Evolutionary conservation across 2,329 filamentous ascomycete species (phyloP).

Genomic region (Monascus ruber): DNA sequence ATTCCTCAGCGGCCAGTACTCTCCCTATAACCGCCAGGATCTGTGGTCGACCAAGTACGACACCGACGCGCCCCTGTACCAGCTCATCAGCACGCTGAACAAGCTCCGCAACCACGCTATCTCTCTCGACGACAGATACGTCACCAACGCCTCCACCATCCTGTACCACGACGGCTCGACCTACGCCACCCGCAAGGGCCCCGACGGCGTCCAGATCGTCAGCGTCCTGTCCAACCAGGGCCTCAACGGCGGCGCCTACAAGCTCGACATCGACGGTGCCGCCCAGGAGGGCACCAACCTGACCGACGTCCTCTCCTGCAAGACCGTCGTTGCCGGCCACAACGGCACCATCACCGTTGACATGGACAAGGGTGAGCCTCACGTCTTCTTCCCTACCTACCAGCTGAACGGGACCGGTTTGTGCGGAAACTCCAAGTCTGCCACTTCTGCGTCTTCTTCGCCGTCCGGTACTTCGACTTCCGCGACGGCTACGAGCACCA

Average conservation of each 20-base stretch:
- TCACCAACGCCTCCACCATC: conserved; percentile 26
- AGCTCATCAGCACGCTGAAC: conserved; percentile 28
- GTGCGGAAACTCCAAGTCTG: conserved; percentile 10
- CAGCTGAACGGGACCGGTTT: conserved; percentile 21
- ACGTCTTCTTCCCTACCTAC: conserved; percentile 17
- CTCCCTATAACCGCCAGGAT: conserved; percentile 42
- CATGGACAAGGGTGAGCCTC: conserved; percentile 19
- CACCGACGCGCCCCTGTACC: conserved; percentile 29
- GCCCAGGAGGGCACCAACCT: conserved; percentile 14
- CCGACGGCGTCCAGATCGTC: conserved; percentile 29
- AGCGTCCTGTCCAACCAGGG: conserved; percentile 36
- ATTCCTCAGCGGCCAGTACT: conserved; percentile 38
- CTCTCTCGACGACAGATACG: conserved; percentile 23
- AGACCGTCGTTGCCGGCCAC: conserved; percentile 15
- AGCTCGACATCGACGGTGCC: conserved; percentile 16
- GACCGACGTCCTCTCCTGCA: conserved; percentile 18
- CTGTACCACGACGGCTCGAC: conserved; percentile 31
- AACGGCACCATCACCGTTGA: conserved; percentile 13
- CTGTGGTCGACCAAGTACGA: conserved; percentile 38
- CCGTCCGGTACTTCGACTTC: too few relatives aligned
- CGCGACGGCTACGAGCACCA: too few relatives aligned
- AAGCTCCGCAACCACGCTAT: conserved; percentile 32
- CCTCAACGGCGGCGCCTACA: conserved; percentile 15
- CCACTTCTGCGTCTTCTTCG: too few relatives aligned
- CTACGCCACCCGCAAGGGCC: conserved; percentile 36